Conservation (phyloP, 345 rosid species). For the Chamaenerion angustifolium region DNA sequence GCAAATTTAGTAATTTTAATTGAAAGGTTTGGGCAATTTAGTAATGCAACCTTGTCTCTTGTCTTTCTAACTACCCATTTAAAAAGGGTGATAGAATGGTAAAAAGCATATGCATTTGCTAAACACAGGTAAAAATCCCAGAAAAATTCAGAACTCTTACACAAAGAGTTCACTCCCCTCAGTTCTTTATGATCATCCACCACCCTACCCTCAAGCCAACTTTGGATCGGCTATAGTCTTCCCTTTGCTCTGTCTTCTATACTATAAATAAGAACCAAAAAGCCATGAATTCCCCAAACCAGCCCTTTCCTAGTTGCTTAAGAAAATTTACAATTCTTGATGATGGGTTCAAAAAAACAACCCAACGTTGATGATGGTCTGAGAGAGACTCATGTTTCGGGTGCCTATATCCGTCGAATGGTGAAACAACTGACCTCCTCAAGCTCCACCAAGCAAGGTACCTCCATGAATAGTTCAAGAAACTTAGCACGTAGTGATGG, state of each 20-base stretch:
- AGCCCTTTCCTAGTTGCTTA: slow-evolving; percentile 10
- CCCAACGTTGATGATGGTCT: slow-evolving; percentile 8
- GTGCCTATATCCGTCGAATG: slow-evolving; percentile 60
- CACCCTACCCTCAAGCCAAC: slow-evolving; percentile 22
- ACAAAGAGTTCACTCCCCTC: slow-evolving; percentile 2
- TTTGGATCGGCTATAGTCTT: slow-evolving; percentile 27
- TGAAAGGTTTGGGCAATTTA: slow-evolving; percentile 13
- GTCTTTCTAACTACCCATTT: slow-evolving; percentile 21
- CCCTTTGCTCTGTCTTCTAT: slow-evolving; percentile 28
- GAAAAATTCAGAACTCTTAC: slow-evolving; percentile 25
- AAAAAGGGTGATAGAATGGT: no score
- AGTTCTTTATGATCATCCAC: slow-evolving; percentile 31
- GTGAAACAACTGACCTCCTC: slow-evolving; percentile 64
- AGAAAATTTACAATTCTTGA: slow-evolving; percentile 6
- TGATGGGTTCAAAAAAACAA: slow-evolving; percentile 37
- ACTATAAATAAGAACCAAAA: slow-evolving; percentile 15
- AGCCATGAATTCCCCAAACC: slow-evolving; percentile 20
- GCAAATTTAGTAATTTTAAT: slow-evolving; percentile 11
- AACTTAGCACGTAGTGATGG: slow-evolving; percentile 15
- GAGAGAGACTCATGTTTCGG: slow-evolving; percentile 41
- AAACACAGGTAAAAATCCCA: slow-evolving; percentile 43
- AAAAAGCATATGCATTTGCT: slow-evolving; percentile 30
- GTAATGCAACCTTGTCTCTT: slow-evolving; percentile 11
- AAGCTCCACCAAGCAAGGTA: slow-evolving; percentile 29
- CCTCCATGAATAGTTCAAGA: slow-evolving; percentile 21